Percentiles rank a stretch among this genome's conserved stretches.
These are phyloP conservation scores for Plasmodium knowlesi DNA, from an alignment of 169 alveolate genomes.

Conservation along the genomic window DNA sequence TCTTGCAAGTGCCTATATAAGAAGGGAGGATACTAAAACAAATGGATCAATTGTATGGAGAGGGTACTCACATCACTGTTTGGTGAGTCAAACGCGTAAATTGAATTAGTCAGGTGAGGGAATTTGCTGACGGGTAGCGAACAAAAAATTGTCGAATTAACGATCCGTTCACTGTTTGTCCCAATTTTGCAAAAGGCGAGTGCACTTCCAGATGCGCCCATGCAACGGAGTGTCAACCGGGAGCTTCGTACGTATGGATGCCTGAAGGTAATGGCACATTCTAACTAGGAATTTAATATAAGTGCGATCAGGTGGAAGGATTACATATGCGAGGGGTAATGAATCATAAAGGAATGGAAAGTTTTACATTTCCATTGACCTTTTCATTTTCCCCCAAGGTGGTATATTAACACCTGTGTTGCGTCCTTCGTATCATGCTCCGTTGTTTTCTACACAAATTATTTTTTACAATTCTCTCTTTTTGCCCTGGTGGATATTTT, in stretches of 20 bases:
- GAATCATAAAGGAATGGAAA: not conserved
- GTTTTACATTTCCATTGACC: not conserved
- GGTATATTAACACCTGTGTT: not conserved
- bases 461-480: not conserved
- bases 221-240: not conserved
- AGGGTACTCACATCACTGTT: not conserved
- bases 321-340: not conserved
- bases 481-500: not conserved
- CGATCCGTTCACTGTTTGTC: not conserved
- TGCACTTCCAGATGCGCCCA: not conserved
- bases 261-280: not conserved
- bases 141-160: not conserved
- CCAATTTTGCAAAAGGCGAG: not conserved
- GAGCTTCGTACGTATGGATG: not conserved
- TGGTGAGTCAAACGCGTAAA: not conserved
- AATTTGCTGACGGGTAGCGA: not conserved
- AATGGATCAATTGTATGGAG: not conserved
- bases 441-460: not conserved
- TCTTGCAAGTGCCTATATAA: not conserved
- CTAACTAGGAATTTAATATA: not conserved
- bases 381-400: not conserved
- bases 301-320: not conserved
- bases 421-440: not conserved
- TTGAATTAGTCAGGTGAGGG: not conserved
- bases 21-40: not conserved